Evolutionary conservation across 2,329 filamentous ascomycete species (phyloP).

Genomic region (Emmonsiellopsis sp.): DNA sequence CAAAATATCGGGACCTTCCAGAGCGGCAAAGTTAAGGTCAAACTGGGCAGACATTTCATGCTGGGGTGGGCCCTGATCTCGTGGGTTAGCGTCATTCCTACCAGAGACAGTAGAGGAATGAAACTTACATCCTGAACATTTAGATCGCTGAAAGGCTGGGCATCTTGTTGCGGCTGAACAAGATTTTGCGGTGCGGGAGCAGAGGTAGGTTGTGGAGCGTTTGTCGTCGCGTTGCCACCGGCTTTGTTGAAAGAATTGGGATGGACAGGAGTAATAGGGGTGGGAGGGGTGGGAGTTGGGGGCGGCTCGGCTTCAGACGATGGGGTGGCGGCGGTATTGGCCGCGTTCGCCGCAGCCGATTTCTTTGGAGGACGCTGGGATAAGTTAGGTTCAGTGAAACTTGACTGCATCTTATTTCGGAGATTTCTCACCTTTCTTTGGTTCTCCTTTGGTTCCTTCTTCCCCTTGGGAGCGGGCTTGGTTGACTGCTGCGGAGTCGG

Average conservation of each 20-base stretch:
- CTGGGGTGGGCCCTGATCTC: background rate
- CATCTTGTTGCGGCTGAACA: constrained; percentile 26
- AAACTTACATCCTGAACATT: constrained; percentile 25
- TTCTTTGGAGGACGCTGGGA: constrained; percentile 37
- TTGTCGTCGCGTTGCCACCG: constrained; percentile 24
- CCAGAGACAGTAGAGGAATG: background rate
- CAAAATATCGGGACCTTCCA: constrained; percentile 39
- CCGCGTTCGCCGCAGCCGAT: constrained; percentile 26
- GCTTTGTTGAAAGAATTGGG: constrained; percentile 35
- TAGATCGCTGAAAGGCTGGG: constrained; percentile 11
- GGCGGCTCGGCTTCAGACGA: constrained; percentile 39
- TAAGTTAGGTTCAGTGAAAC: constrained; percentile 12
- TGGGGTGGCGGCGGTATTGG: constrained; percentile 33
- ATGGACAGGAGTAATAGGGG: constrained; percentile 40
- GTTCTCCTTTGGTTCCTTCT: constrained; percentile 48
- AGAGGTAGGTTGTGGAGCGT: constrained; percentile 20
- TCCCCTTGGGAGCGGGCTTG: constrained; percentile 49
- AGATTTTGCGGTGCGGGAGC: constrained; percentile 12
- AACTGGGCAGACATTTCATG: constrained; percentile 13
- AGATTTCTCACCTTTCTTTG: constrained; percentile 37
- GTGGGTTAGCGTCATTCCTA: background rate
- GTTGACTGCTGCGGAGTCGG: constrained; percentile 54
- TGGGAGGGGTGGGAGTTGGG: constrained; percentile 40
- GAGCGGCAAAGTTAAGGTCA: constrained; percentile 35
- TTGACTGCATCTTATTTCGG: background rate